These are phyloP conservation scores for Pseudocercospora eumusae DNA, from an alignment of 2,329 filamentous ascomycete species.

Conservation along the genomic window DNA sequence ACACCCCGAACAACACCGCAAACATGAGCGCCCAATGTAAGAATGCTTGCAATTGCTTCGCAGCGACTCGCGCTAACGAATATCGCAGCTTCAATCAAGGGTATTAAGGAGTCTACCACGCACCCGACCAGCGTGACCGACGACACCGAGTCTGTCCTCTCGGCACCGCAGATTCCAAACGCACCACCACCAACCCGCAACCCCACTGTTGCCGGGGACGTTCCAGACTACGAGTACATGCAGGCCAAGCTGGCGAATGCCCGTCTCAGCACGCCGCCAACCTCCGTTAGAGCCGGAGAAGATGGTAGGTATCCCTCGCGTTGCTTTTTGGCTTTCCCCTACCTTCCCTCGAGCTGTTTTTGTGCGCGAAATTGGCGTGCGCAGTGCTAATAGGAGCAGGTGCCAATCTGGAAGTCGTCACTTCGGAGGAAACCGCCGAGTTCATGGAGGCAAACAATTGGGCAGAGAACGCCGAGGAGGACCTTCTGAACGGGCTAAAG, in stretches of 20 bases:
- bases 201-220: constrained; percentile 21
- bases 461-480: constrained; percentile 37
- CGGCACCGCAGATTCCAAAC: constrained; percentile 13
- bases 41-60: constrained; percentile 1
- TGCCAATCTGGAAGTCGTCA: neutral
- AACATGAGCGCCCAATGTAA: constrained; percentile 19
- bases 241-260: neutral
- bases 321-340: constrained; percentile 2
- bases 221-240: constrained; percentile 11
- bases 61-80: neutral
- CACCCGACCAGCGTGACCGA: constrained; percentile 11
- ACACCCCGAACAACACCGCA: neutral
- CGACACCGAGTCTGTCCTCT: constrained; percentile 16
- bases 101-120: constrained; percentile 10
- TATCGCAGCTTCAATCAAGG: constrained; percentile 6
- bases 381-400: constrained; percentile 9
- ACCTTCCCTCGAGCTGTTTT: neutral
- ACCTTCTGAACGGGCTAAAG: constrained; percentile 32
- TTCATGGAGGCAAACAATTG: constrained; percentile 36
- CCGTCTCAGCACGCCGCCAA: constrained; percentile 6
- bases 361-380: neutral
- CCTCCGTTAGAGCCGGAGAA: constrained; percentile 8
- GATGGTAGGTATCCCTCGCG: neutral
- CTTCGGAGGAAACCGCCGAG: constrained; percentile 2
- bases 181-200: constrained; percentile 22